Percentiles rank a stretch among this genome's conserved stretches.
Conservation (phyloP, 2,329 filamentous ascomycete species). For the Cladosporium oxysporum region DNA sequence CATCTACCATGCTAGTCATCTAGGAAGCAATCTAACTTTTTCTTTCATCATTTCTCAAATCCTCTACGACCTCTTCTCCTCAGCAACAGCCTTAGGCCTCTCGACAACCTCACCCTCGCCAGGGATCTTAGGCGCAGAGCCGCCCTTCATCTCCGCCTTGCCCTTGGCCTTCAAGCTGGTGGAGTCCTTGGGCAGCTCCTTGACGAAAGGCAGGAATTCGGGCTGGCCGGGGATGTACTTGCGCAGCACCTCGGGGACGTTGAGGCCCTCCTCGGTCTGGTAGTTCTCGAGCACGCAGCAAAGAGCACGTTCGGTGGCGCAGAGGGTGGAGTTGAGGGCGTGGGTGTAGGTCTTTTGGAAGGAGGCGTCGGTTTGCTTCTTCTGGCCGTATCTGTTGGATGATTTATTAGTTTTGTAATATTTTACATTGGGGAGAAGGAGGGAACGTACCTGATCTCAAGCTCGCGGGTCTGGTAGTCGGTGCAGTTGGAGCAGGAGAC, state of each 20-base stretch:
- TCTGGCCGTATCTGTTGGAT: constrained; percentile 65
- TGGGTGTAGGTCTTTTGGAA: constrained; percentile 92
- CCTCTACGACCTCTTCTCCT: constrained; percentile 29
- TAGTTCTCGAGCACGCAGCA: constrained; percentile 98
- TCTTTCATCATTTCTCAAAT: not conserved
- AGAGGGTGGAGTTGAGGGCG: constrained; percentile 84
- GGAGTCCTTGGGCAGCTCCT: constrained; percentile 78
- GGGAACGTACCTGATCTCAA: constrained; percentile 71
- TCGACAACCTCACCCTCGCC: constrained; percentile 36
- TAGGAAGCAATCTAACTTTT: not conserved
- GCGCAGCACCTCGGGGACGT: constrained; percentile 77
- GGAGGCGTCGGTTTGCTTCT: constrained; percentile 73
- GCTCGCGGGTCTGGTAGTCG: constrained; percentile 90
- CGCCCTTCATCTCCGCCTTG: constrained; percentile 32
- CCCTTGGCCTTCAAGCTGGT: constrained; percentile 60
- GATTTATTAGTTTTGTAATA: constrained; percentile 18
- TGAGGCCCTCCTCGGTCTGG: constrained; percentile 82
- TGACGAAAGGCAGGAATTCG: constrained; percentile 84
- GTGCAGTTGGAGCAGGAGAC: constrained; percentile 98
- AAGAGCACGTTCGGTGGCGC: constrained; percentile 85
- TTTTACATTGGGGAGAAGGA: not conserved
- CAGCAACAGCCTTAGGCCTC: constrained; percentile 36
- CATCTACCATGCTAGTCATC: constrained; percentile 16
- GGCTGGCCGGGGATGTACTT: constrained; percentile 89
- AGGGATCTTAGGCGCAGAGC: constrained; percentile 29